A percentile compares a stretch with the other conserved stretches of the same genome.
These are phyloP conservation scores for Trichoderma guizhouense DNA, from an alignment of 2,329 filamentous ascomycete genomes.

Conservation along the genomic window DNA sequence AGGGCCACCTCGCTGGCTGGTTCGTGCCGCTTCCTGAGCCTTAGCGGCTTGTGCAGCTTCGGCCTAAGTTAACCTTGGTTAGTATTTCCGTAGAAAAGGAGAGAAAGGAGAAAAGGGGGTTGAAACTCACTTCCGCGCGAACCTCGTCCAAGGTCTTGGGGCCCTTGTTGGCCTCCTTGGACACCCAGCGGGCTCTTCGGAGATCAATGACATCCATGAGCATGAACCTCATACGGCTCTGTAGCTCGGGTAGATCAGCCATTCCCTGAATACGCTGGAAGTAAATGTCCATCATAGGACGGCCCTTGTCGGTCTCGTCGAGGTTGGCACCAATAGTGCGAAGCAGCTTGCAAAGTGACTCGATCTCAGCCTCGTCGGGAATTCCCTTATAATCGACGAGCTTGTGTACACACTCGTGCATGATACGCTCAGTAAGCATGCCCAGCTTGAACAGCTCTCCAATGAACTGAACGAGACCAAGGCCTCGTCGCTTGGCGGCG, in stretches of 20 bases:
- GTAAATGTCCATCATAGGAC: conserved; percentile 86
- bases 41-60: conserved; percentile 77
- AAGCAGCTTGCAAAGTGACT: conserved; percentile 90
- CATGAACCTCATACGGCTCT: conserved; percentile 93
- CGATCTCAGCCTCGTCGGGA: conserved; percentile 93
- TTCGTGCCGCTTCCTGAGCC: conserved; percentile 67
- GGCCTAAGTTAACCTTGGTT: conserved; percentile 39
- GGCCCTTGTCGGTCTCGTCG: conserved; percentile 78
- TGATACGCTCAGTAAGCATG: conserved; percentile 98
- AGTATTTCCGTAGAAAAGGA: conserved; percentile 19
- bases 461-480: conserved; percentile 98
- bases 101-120: background rate
- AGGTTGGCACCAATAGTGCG: conserved; percentile 88
- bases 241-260: conserved; percentile 73
- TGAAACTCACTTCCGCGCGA: conserved; percentile 64
- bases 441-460: conserved; percentile 97
- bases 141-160: conserved; percentile 96
- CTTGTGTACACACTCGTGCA: conserved; percentile 98
- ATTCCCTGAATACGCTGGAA: conserved; percentile 84
- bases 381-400: conserved; percentile 91
- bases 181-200: conserved; percentile 71
- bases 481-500: conserved; percentile 91
- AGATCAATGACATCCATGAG: conserved; percentile 91
- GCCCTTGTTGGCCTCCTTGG: conserved; percentile 88
- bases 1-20: conserved; percentile 61